Percentiles rank a stretch among this genome's conserved stretches.
phyloP scores from a whole-genome alignment of 352 stramenopile species.

The Phytophthora ohioensis region DNA sequence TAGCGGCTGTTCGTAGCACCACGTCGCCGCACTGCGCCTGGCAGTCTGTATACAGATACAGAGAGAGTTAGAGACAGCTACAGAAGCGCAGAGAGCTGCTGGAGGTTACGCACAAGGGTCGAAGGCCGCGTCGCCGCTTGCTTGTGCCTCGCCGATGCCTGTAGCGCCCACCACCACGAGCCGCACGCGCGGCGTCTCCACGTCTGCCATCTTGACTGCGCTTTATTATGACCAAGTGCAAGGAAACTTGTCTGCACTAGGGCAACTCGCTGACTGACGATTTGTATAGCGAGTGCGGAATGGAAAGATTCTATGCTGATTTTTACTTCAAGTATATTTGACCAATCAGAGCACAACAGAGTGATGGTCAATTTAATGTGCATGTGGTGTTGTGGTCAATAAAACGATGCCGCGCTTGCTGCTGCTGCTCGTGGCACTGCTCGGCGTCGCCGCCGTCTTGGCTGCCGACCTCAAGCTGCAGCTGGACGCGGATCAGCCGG shows the following conservation, averaged over 20 bases:
- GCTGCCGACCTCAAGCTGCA: constrained; percentile 26
- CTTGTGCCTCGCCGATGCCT: constrained; percentile 35
- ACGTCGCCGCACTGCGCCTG: constrained; percentile 63
- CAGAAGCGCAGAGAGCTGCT: background rate
- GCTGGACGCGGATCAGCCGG: constrained; percentile 33
- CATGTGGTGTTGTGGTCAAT: constrained; percentile 14
- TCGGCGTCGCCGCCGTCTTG: background rate
- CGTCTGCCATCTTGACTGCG: constrained; percentile 27
- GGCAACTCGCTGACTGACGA: too few relatives aligned
- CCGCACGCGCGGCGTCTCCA: constrained; percentile 50
- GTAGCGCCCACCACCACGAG: constrained; percentile 49
- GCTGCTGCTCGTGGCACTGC: constrained; percentile 25
- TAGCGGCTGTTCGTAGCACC: constrained; percentile 53
- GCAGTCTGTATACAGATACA: constrained; percentile 48
- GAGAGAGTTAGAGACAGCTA: background rate
- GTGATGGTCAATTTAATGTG: constrained; percentile 34
- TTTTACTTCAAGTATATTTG: constrained; percentile 38
- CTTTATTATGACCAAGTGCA: constrained; percentile 21
- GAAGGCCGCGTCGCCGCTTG: constrained; percentile 19
- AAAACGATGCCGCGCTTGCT: constrained; percentile 2
- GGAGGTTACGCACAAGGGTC: constrained; percentile 40
- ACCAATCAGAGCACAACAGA: constrained; percentile 17
- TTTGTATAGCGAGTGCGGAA: background rate
- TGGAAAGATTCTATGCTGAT: constrained; percentile 40
- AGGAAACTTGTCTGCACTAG: background rate